A percentile compares a stretch with the other conserved stretches of the same genome.
Conservation (phyloP, 148 eudicot species). For the Nepenthes mirabilis region DNA sequence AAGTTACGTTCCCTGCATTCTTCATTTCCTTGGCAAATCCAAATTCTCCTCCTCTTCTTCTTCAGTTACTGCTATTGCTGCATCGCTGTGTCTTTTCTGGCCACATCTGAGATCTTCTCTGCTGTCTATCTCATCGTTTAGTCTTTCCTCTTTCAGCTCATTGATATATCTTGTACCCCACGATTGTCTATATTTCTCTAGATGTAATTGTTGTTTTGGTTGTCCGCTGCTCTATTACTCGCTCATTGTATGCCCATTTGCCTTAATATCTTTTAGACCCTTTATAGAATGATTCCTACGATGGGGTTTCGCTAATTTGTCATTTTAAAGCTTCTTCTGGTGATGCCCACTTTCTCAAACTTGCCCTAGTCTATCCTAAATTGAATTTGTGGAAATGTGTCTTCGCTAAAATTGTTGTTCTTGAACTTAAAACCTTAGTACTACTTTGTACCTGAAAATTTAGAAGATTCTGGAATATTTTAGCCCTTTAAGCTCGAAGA, state of each 20-base stretch:
- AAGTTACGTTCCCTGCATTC: too few species aligned
- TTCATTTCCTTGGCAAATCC: too few species aligned
- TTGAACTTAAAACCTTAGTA: conserved; percentile 3
- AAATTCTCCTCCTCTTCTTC: too few species aligned
- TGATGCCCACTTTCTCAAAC: conserved; percentile 20
- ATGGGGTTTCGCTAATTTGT: conserved; percentile 35
- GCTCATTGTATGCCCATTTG: conserved; percentile 19
- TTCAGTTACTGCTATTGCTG: too few species aligned
- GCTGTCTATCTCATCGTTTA: background rate
- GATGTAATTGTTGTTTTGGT: conserved; percentile 15
- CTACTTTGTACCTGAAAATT: conserved; percentile 2
- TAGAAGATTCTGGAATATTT: conserved; percentile 7
- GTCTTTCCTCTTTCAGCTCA: background rate
- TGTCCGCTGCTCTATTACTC: conserved; percentile 1
- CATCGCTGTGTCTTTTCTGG: too few species aligned
- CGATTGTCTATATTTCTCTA: conserved; percentile 1
- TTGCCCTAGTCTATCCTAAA: conserved; percentile 7
- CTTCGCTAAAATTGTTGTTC: conserved; percentile 21
- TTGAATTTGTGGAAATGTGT: conserved; percentile 21
- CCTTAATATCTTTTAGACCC: conserved; percentile 14
- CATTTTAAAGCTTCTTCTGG: conserved; percentile 1
- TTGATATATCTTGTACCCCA: background rate
- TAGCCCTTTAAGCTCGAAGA: conserved; percentile 26
- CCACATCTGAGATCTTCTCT: too few species aligned
- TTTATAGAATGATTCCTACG: conserved; percentile 4